Evolutionary conservation across 2,329 filamentous ascomycete genomes (phyloP), one percentile per base, ranked within the genome.

Genomic region (Ceratocystis destructans): DNA sequence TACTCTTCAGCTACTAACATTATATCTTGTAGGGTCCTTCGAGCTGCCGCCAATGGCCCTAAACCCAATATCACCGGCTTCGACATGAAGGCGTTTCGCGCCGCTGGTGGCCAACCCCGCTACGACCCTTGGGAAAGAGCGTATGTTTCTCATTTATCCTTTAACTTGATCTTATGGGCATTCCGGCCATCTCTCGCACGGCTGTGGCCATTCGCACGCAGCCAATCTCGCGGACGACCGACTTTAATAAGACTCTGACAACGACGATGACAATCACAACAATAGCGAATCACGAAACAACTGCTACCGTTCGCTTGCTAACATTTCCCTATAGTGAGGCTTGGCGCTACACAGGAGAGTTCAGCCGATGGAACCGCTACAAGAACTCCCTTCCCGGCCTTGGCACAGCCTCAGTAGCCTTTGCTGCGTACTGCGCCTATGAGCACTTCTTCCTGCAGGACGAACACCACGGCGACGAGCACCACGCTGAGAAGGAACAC

Each of bases 321-420:
- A 59, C 55, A 25, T 8, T 59, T 22, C 17, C 4, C 28, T 45
- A 70, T 75, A 99, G 94, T 74, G 94, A 99, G 80, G 83, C 89
- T 74, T 99, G 94, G 94, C 84, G 94, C 77, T 96, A 96, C 81
- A 86, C 83, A 45, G 94, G 93, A 70, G 87, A 84, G 65, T 97
- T 96, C 81, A 87, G 87, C 70, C 85, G 93, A 72, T 88, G 81
- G 79, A 96, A 96, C 79, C 88, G 94, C 72, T 94, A 96, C 81
- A 91, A 87, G 79, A 80, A 83, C 73, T 81, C 85, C 70, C 90
- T 99, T 75, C 94, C 94, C 46, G 94, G 94, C 69, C 82, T 99
- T 72, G 94, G 94, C 70, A 96, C 93, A 72, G 94, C 91, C 41
- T 88, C 88, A 4, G 92, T 94, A 68, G 92, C 93, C 59, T 99